Percentiles rank a stretch among this genome's conserved stretches.
These are phyloP conservation scores for Spongospora subterranea DNA, from an alignment of 208 protist species.

Conservation along the genomic window DNA sequence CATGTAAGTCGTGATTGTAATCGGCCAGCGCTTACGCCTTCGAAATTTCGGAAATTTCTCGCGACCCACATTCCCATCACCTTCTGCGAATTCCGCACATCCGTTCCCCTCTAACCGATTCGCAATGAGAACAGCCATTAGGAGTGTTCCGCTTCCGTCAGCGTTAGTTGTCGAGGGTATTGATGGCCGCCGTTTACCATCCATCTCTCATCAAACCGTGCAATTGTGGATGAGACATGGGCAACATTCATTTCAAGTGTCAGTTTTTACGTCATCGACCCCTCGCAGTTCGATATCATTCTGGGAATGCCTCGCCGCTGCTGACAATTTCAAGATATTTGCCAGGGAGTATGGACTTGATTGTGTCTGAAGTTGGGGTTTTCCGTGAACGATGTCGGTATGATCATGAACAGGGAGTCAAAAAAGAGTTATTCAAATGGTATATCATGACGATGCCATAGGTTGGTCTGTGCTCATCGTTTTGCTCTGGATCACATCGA, in stretches of 20 bases:
- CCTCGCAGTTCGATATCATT: neutral
- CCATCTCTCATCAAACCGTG: neutral
- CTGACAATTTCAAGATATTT: too few species aligned
- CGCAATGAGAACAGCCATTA: neutral
- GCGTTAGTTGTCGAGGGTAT: neutral
- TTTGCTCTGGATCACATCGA: too few species aligned
- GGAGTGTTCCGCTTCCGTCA: neutral
- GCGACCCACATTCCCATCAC: neutral
- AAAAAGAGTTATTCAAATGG: too few species aligned
- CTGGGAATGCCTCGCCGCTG: too few species aligned
- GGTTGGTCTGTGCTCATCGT: too few species aligned
- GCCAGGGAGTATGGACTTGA: too few species aligned
- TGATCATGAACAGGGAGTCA: too few species aligned
- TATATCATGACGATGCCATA: too few species aligned
- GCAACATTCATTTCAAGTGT: neutral
- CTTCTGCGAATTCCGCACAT: too few species aligned
- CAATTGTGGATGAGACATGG: neutral
- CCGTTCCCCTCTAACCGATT: neutral
- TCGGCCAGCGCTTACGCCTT: neutral
- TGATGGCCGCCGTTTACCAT: neutral
- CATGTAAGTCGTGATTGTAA: neutral
- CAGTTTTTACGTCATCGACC: neutral
- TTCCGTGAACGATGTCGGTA: too few species aligned
- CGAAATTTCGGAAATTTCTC: neutral
- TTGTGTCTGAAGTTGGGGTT: too few species aligned